A percentile compares a stretch with the other conserved stretches of the same genome.
Evolutionary conservation across 2,329 filamentous ascomycete species (phyloP).

Genomic region (Juglanconis juglandina): DNA sequence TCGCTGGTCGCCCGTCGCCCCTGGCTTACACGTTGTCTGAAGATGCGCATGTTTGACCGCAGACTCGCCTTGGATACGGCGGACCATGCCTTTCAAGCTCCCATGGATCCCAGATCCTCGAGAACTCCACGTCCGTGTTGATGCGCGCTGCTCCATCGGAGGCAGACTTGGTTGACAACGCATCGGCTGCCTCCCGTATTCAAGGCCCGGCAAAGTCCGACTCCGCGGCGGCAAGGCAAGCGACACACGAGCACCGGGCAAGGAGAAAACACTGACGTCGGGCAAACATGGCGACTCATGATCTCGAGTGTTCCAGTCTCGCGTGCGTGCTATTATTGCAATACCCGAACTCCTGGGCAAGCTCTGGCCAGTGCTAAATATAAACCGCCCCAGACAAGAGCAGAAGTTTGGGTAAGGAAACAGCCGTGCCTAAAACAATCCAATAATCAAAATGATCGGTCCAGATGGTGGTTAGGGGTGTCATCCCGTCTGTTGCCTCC

Average conservation of each 20-base stretch:
- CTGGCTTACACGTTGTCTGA: not conserved
- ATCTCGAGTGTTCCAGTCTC: not conserved
- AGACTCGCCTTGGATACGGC: not conserved
- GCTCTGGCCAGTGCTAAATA: not conserved
- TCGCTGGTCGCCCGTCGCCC: no score
- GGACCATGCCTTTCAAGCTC: not conserved
- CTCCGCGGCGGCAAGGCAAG: not conserved
- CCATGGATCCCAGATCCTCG: not conserved
- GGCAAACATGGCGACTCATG: not conserved
- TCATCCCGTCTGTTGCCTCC: no score
- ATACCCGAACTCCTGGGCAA: not conserved
- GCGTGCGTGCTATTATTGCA: not conserved
- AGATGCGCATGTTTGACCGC: not conserved
- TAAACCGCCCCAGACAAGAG: not conserved
- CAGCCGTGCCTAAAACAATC: no score
- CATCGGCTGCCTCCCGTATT: slow-evolving; percentile 10
- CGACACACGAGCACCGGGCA: not conserved
- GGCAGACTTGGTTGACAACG: not conserved
- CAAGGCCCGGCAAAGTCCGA: not conserved
- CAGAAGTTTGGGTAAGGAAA: not conserved
- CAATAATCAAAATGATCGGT: not conserved
- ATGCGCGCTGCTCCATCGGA: not conserved
- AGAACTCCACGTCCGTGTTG: not conserved
- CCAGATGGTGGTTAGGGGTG: not conserved
- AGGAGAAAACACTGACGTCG: not conserved